Evolutionary conservation across 23 red algal species (phyloP).

Genomic region (Gracilariopsis chorda): DNA sequence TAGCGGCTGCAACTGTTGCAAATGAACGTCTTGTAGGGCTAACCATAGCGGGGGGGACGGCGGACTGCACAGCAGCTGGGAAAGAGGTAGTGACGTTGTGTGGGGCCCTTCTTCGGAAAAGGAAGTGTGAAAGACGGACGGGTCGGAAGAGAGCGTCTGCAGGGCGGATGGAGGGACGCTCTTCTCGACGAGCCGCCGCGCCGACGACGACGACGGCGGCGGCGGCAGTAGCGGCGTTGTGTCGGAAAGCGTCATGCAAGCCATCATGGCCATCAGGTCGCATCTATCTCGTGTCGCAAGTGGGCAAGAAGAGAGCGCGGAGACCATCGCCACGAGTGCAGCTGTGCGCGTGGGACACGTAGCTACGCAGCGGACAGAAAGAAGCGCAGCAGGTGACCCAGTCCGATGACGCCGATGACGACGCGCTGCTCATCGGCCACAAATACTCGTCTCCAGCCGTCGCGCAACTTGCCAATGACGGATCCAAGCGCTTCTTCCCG

Average conservation of each 20-base stretch:
- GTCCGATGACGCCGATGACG: neutral
- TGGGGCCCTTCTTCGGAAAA: neutral
- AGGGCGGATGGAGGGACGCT: neutral
- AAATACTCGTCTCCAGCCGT: neutral
- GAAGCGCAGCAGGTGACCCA: slow-evolving; percentile 22
- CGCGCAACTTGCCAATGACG: neutral
- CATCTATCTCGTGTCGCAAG: too few relatives aligned
- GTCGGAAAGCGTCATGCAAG: neutral
- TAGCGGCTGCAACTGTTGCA: neutral
- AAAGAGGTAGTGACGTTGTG: neutral
- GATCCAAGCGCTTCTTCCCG: neutral
- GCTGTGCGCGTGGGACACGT: neutral
- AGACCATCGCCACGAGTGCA: neutral
- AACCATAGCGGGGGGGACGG: neutral
- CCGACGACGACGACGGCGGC: neutral
- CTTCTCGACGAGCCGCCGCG: neutral
- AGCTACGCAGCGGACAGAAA: neutral
- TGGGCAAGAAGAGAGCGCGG: too few relatives aligned
- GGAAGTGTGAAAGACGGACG: neutral
- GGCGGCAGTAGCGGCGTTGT: neutral
- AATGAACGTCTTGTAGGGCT: neutral
- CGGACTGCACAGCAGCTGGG: neutral
- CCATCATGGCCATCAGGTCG: too few relatives aligned
- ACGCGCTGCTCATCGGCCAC: neutral
- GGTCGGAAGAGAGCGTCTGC: neutral